Percentiles rank a stretch among this genome's conserved stretches.
phyloP scores from a whole-genome alignment of 2,329 filamentous ascomycete species.

The Penicillium sp. region DNA sequence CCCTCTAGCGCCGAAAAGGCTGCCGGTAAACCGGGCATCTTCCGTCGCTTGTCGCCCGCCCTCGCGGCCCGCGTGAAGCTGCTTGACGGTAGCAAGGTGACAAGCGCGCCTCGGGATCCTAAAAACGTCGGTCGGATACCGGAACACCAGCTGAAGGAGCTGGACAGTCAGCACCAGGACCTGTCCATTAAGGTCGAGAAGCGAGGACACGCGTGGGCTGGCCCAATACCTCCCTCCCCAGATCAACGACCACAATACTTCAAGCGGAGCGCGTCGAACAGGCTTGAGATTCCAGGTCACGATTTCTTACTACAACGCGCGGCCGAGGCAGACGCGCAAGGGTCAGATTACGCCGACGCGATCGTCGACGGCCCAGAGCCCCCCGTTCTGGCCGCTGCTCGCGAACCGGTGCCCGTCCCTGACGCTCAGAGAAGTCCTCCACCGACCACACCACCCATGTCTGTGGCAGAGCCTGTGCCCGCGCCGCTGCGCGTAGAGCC shows the following conservation, averaged over 20 bases:
- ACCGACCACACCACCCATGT: conserved; percentile 36
- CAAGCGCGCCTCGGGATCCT: conserved; percentile 31
- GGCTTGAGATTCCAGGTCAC: conserved; percentile 29
- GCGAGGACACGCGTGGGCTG: conserved; percentile 47
- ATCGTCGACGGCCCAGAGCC: conserved; percentile 25
- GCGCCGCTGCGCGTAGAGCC: conserved; percentile 31
- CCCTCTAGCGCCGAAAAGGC: conserved; percentile 37
- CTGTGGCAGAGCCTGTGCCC: conserved; percentile 37
- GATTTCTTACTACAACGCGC: conserved; percentile 28
- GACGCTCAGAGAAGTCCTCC: conserved; percentile 18
- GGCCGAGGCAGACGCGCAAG: conserved; percentile 20
- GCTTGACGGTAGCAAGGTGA: conserved; percentile 45
- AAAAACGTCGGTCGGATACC: conserved; percentile 49
- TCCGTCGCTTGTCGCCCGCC: conserved; percentile 51
- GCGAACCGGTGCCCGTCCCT: conserved; percentile 19
- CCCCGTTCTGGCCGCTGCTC: conserved; percentile 16
- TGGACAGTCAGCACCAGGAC: conserved; percentile 48
- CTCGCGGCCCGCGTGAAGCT: conserved; percentile 51
- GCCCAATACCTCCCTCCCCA: conserved; percentile 23
- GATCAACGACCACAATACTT: conserved; percentile 20
- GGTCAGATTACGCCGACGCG: conserved; percentile 25
- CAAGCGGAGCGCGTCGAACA: conserved; percentile 30
- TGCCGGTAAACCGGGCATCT: conserved; percentile 42
- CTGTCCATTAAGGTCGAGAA: conserved; percentile 48
- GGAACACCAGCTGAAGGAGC: conserved; percentile 48